These are phyloP conservation scores for Penicillium corylophilum DNA, from an alignment of 2,329 filamentous ascomycete genomes.

Conservation along the genomic window DNA sequence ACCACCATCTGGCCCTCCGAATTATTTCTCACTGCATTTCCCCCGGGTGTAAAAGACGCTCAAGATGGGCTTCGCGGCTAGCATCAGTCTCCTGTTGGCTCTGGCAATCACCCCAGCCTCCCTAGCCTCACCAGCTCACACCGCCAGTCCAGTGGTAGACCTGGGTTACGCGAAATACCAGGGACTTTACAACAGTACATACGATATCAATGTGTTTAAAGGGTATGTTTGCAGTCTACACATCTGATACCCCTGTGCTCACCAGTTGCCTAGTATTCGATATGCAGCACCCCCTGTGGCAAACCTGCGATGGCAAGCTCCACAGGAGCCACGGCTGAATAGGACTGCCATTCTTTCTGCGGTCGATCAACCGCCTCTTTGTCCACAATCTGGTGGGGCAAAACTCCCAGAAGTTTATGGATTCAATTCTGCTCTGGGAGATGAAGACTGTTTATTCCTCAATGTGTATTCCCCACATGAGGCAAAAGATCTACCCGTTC, in stretches of 20 bases:
- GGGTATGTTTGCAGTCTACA: constrained; percentile 39
- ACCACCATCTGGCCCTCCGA: not conserved
- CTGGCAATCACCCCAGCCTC: not conserved
- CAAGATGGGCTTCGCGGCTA: not conserved
- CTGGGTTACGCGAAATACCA: constrained; percentile 50
- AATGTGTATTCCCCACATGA: constrained; percentile 31
- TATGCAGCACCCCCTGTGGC: constrained; percentile 38
- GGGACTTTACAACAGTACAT: constrained; percentile 42
- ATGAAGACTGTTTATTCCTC: constrained; percentile 41
- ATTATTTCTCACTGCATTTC: not conserved
- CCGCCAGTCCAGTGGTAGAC: constrained; percentile 34
- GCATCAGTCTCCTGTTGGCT: not conserved
- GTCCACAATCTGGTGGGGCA: constrained; percentile 32
- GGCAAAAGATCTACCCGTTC: constrained; percentile 31
- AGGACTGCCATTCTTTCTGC: constrained; percentile 25
- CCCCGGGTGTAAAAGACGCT: not conserved
- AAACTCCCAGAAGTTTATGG: constrained; percentile 14
- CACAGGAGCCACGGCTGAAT: constrained; percentile 25
- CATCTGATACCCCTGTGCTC: not conserved
- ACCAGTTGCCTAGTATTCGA: constrained; percentile 30
- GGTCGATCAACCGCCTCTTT: constrained; percentile 28
- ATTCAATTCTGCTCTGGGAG: constrained; percentile 19
- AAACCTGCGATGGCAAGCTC: constrained; percentile 35
- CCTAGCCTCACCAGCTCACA: not conserved
- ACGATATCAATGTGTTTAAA: constrained; percentile 47